Percentiles rank a stretch among this genome's conserved stretches.
Evolutionary conservation across 805 yeast species (phyloP).

Genomic region (Wickerhamiella spandovensis): DNA sequence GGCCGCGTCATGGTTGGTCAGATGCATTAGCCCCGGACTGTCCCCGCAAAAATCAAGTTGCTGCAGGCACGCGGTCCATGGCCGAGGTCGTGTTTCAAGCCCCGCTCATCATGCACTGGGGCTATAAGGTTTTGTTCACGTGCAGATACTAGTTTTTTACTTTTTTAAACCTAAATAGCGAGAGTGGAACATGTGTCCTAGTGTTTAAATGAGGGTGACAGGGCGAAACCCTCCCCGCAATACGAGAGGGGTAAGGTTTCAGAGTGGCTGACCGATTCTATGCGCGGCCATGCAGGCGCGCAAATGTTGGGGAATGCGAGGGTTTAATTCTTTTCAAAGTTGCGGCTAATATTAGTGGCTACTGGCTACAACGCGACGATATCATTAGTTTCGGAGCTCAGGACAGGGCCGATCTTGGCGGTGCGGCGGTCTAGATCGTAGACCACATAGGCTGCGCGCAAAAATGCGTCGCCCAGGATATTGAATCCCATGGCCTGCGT

Average conservation of each 20-base stretch:
- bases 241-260: not conserved
- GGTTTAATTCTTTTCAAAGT: not conserved
- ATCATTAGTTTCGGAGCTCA: constrained; percentile 7
- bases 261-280: not conserved
- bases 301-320: not conserved
- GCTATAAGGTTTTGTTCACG: not conserved
- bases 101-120: not conserved
- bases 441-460: constrained; percentile 43
- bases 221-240: not conserved
- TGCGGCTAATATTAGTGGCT: not conserved
- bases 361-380: constrained; percentile 7
- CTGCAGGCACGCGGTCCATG: not conserved
- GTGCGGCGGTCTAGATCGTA: constrained; percentile 41
- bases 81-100: not conserved
- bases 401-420: constrained; percentile 32
- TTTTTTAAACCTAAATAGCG: not conserved
- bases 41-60: not conserved
- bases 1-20: not conserved
- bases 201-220: not conserved
- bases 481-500: constrained; percentile 21
- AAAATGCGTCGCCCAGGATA: constrained; percentile 44
- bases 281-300: not conserved
- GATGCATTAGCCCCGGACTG: not conserved
- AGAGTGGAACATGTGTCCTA: not conserved
- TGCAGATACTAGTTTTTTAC: not conserved